phyloP scores from a whole-genome alignment of 768 basidiomycete species.

The Suillus spraguei region DNA sequence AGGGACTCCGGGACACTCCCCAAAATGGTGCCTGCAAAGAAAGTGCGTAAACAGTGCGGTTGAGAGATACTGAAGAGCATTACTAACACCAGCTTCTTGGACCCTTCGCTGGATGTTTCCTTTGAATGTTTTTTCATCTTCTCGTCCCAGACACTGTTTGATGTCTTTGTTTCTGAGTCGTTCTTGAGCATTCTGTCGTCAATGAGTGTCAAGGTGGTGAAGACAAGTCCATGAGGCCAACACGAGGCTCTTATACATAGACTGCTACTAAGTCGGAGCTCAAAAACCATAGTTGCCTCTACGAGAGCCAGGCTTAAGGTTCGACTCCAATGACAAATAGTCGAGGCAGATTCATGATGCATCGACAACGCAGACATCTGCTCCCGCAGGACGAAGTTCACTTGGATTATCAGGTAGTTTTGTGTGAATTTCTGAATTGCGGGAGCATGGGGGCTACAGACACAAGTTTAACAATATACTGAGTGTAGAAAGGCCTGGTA shows the following conservation, averaged over 20 bases:
- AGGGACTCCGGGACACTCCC: constrained; percentile 24
- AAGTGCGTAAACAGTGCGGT: not conserved
- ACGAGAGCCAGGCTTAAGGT: not conserved
- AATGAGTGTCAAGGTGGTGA: not conserved
- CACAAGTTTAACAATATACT: not conserved
- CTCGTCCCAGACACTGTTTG: not conserved
- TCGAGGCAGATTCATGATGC: not conserved
- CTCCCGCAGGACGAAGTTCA: not conserved
- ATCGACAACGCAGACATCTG: not conserved
- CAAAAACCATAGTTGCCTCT: not conserved
- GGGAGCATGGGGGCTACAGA: not conserved
- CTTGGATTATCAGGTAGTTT: not conserved
- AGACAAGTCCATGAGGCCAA: not conserved
- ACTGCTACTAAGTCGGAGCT: not conserved
- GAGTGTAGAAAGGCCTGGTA: not conserved
- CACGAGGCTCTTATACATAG: not conserved
- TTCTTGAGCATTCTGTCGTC: not conserved
- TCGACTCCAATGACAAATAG: not conserved
- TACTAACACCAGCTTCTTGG: not conserved
- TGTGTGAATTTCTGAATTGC: not conserved
- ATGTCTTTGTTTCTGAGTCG: not conserved
- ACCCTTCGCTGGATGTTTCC: not conserved
- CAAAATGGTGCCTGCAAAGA: constrained; percentile 24
- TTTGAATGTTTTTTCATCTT: not conserved
- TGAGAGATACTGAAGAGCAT: constrained; percentile 7